Evolutionary conservation across 352 stramenopile species (phyloP).

Genomic region (Hyaloperonospora arabidopsidis): DNA sequence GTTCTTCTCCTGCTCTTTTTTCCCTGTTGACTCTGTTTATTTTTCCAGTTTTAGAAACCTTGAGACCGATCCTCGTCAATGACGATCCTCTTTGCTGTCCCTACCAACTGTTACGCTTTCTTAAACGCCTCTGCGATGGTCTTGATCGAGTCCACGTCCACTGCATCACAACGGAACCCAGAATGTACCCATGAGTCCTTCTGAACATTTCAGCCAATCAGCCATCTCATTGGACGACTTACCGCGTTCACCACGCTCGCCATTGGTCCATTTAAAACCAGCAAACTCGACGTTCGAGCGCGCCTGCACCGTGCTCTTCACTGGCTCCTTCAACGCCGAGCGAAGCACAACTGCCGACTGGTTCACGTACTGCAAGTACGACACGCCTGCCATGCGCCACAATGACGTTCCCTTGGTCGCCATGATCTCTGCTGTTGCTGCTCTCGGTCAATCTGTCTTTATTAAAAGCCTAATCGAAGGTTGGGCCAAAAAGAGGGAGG

Average conservation of each 20-base stretch:
- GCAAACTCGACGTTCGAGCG: conserved; percentile 77
- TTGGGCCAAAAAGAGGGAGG: too few relatives aligned
- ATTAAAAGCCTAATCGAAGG: too few relatives aligned
- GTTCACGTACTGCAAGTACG: conserved; percentile 87
- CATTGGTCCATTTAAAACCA: conserved; percentile 80
- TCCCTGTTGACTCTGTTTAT: background rate
- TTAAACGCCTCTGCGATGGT: conserved; percentile 74
- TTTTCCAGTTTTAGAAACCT: background rate
- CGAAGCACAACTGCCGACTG: conserved; percentile 69
- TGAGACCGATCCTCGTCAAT: background rate
- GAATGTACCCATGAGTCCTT: too few relatives aligned
- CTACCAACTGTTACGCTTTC: conserved; percentile 39
- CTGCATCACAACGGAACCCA: too few relatives aligned
- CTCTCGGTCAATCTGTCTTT: too few relatives aligned
- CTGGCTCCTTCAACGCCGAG: conserved; percentile 74
- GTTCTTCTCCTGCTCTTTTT: background rate
- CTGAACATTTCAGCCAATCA: too few relatives aligned
- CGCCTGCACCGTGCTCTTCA: conserved; percentile 73
- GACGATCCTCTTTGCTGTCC: background rate
- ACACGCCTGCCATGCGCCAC: conserved; percentile 79
- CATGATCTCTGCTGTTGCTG: too few relatives aligned
- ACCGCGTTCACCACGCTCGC: conserved; percentile 71
- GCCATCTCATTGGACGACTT: too few relatives aligned
- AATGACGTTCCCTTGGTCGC: conserved; percentile 76
- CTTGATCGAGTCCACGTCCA: conserved; percentile 77